Evolutionary conservation across 176 grass and related monocot species (phyloP), one percentile per base, ranked within the genome.

Genomic region (Triticum monococcum): DNA sequence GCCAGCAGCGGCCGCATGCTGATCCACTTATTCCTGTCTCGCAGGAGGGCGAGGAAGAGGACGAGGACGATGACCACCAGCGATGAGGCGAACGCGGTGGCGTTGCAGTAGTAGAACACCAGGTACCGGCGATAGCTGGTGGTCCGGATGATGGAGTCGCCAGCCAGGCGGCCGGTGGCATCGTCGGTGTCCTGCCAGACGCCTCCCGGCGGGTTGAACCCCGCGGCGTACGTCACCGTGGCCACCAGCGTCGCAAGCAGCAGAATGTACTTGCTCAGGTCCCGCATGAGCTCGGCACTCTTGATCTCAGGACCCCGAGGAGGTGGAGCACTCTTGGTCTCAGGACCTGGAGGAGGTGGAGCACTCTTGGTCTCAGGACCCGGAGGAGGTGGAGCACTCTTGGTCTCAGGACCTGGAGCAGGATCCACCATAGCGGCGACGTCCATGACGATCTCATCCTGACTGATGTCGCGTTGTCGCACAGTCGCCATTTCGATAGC

Each of bases 61-160:
- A 89, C 28, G 14, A 84, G 30, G 22, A 89, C 74, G 5, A 89
- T 73, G 69, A 85, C 75, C 52, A 84, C 74, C 0, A 89, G 63
- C 2, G 81, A 89, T 0, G 75, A 70, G 4, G 82, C 66, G 75
- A 89, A 85, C 5, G 87, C 81, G 18, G 83, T 73, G 17, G 81
- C 87, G 18, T 89, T 89, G 75, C 24, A 54, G 65, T 88, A 78
- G 81, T 63, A 89, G 81, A 89, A 89, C 1, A 12, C 28, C 8
- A 56, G 30, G 81, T 89, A 84, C 9, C 63, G 80, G 52, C 1
- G 1, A 66, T 26, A 8, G 46, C 40, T 37, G 60, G 68, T 61
- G 30, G 24, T 3, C 36, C 14, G 71, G 22, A 83, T 17, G 26
- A 83, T 67, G 24, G 86, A 26, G 25, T 41, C 43, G 2, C 87